Evolutionary conservation across 495 filamentous ascomycete species (phyloP).

Genomic region (Neurospora sublineolata): DNA sequence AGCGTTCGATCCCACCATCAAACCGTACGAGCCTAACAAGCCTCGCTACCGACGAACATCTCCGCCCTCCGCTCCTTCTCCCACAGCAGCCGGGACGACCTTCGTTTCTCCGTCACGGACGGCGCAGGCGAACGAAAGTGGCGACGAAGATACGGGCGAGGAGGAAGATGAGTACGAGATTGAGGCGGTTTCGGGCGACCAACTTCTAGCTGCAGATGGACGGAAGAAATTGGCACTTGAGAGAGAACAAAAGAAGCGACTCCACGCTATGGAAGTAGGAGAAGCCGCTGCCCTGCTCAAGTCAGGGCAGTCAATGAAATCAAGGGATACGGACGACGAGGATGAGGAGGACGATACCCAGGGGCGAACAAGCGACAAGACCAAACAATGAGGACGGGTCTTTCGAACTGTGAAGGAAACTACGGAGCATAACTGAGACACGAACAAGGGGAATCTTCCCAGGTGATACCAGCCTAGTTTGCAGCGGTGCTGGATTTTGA

Average conservation of each 20-base stretch:
- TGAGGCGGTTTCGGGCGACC: conserved; percentile 29
- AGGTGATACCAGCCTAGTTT: neutral
- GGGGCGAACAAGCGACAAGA: conserved; percentile 1
- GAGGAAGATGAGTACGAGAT: conserved; percentile 41
- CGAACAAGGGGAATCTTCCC: neutral
- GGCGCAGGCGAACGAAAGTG: conserved; percentile 23
- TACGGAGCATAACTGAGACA: neutral
- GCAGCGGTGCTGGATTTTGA: neutral
- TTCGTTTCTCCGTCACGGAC: conserved; percentile 12
- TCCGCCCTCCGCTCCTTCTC: conserved; percentile 14
- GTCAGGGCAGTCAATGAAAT: conserved; percentile 7
- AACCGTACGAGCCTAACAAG: conserved; percentile 24
- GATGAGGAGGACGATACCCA: conserved; percentile 21
- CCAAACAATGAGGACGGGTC: neutral
- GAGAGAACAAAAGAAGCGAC: conserved; percentile 34
- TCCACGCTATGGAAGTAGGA: conserved; percentile 44
- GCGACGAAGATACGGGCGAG: conserved; percentile 39
- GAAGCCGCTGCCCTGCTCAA: conserved; percentile 38
- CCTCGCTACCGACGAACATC: conserved; percentile 24
- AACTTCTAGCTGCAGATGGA: conserved; percentile 17
- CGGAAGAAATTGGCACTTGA: conserved; percentile 15
- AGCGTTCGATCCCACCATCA: conserved; percentile 43
- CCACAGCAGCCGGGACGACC: conserved; percentile 15
- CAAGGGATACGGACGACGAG: conserved; percentile 20
- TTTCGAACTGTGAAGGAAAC: neutral